These are phyloP conservation scores for Fusarium sp. DNA, from an alignment of 2,329 filamentous ascomycete genomes.

Conservation along the genomic window DNA sequence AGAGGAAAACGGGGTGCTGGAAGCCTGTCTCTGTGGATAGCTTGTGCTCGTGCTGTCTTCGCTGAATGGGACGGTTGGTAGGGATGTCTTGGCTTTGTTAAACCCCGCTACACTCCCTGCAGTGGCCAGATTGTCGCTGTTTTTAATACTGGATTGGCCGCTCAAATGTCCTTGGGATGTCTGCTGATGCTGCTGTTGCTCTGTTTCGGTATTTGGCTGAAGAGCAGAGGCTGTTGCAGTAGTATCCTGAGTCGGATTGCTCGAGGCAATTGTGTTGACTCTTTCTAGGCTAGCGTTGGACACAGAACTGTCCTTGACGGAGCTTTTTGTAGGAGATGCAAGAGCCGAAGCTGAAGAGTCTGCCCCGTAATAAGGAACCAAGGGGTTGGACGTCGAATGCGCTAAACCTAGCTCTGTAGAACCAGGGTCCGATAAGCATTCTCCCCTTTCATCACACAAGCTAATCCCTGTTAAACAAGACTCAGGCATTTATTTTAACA, in stretches of 20 bases:
- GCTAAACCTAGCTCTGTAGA: background rate
- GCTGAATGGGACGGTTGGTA: background rate
- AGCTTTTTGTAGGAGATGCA: background rate
- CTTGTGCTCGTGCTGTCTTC: background rate
- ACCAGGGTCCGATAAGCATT: background rate
- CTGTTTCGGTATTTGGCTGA: background rate
- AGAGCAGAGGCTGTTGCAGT: background rate
- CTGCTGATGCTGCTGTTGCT: background rate
- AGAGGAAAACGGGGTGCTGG: background rate
- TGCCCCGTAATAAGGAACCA: background rate
- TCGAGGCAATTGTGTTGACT: background rate
- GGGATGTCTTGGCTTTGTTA: background rate
- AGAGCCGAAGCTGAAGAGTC: background rate
- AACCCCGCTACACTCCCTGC: background rate
- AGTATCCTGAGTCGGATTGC: background rate
- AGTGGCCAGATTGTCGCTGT: no score
- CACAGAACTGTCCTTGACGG: background rate
- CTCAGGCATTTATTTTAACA: background rate
- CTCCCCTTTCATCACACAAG: background rate
- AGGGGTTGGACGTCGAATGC: background rate
- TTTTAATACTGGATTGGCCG: background rate
- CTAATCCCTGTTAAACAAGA: background rate
- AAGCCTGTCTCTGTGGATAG: background rate
- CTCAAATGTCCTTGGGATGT: background rate
- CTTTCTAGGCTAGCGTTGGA: background rate